phyloP scores from a whole-genome alignment of 306 rosid genomes.

The Carpinus viminea region DNA sequence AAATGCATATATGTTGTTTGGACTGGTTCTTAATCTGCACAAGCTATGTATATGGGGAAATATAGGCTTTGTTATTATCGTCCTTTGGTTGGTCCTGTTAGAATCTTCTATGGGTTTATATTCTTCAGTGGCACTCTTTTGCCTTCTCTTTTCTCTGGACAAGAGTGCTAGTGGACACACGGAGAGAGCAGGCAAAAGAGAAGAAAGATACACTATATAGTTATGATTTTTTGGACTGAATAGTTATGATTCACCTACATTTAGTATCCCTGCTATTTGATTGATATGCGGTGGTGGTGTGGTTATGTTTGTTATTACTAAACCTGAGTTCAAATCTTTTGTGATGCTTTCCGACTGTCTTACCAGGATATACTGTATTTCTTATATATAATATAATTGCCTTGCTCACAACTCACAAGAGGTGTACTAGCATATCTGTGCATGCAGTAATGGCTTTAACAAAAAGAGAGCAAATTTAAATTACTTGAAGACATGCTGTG shows the following conservation, averaged over 20 bases:
- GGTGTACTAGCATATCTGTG: neutral
- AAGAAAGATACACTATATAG: too few relatives aligned
- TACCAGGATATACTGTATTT: neutral
- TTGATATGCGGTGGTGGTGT: neutral
- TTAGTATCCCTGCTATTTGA: neutral
- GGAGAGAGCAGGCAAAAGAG: too few relatives aligned
- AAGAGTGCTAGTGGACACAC: too few relatives aligned
- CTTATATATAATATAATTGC: neutral
- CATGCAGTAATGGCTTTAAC: neutral
- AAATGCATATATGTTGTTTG: too few relatives aligned
- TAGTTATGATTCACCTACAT: neutral
- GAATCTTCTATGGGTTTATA: conserved; percentile 4
- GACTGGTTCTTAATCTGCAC: neutral
- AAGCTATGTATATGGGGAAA: neutral
- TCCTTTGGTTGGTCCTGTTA: neutral
- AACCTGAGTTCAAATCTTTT: neutral
- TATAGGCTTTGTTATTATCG: neutral
- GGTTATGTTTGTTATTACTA: neutral
- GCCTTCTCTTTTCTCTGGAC: too few relatives aligned
- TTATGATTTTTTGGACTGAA: neutral
- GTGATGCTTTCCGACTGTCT: neutral
- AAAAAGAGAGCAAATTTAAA: neutral
- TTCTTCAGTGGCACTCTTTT: neutral
- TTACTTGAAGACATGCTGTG: neutral
- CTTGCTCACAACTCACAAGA: neutral